Base-by-base conservation (phyloP, 345 rosid species). In the Luvunga scandens region DNA sequence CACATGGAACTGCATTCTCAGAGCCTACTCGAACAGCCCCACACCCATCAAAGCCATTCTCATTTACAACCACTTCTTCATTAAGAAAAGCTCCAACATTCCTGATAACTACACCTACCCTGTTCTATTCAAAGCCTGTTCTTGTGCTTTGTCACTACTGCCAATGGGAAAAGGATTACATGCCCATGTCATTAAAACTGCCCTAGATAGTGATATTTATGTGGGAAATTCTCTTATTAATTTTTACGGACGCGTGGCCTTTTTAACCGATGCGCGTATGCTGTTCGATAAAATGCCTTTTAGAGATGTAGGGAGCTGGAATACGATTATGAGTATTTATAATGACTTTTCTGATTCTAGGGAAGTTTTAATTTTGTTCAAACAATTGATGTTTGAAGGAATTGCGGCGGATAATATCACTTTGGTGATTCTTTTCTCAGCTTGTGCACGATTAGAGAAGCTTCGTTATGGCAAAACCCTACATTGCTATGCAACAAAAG, bases 71-170 rank as follows among this genome's bases (percentile, higher is more conserved):
- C 25, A 73, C 69, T 42, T 65, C 64, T 31, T 38, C 71, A 25
- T 31, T 3, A 59, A 65, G 10, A 25, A 39, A 27, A 3, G 7
- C 63, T 76, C 71, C 19, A 38, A 16, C 62, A 6, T 4, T 38
- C 80, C 72, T 1, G 84, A 81, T 75, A 31, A 78, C 8, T 78
- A 75, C 9, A 81, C 78, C 57, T 81, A 78, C 78, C 82, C 80
- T 2, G 53, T 61, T 75, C 65, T 78, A 2, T 66, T 75, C 75
- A 75, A 77, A 61, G 86, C 82, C 22, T 78, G 80, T 68, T 78
- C 72, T 5, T 65, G 75, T 55, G 9, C 72, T 6, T 61, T 28
- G 18, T 78, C 77, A 4, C 28, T 36, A 8, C 28, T 36, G 21
- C 12, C 78, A 1, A 53, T n/a, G 21, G 82, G 73, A 13, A 63